These are phyloP conservation scores for Hondaea fermentalgiana DNA, from an alignment of 108 stramenopile genomes.

Conservation along the genomic window DNA sequence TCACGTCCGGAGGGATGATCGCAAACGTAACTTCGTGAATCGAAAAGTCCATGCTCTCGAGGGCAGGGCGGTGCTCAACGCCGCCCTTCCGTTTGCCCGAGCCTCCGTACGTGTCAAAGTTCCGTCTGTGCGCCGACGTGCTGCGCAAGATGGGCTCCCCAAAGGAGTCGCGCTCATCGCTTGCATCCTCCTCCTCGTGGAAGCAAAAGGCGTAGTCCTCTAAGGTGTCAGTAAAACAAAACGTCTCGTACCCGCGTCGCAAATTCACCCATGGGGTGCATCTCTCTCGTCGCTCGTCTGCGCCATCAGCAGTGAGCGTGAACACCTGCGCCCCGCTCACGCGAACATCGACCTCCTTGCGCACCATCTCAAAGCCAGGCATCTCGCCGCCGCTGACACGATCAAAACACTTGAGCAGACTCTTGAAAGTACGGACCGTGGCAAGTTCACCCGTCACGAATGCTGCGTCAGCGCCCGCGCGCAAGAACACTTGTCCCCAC, in stretches of 20 bases:
- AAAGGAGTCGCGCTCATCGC: background rate
- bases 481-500: background rate
- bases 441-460: conserved; percentile 8
- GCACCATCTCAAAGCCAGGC: conserved; percentile 2
- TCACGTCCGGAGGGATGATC: background rate
- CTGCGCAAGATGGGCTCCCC: background rate
- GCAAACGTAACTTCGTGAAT: background rate
- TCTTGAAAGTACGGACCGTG: background rate
- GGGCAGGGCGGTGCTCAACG: background rate
- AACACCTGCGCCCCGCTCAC: conserved; percentile 8
- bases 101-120: background rate
- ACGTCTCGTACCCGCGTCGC: background rate
- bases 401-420: background rate
- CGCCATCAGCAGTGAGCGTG: background rate
- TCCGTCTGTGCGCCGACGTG: background rate
- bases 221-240: background rate
- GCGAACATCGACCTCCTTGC: background rate
- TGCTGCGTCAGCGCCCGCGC: background rate
- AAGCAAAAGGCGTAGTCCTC: background rate
- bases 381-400: background rate
- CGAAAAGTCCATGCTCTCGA: background rate
- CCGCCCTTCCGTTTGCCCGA: background rate
- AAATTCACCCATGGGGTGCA: background rate
- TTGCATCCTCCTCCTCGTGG: background rate
- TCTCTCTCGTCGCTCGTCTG: background rate